These are phyloP conservation scores for Rhodotorula taiwanensis DNA, from an alignment of 768 basidiomycete species.

Conservation along the genomic window DNA sequence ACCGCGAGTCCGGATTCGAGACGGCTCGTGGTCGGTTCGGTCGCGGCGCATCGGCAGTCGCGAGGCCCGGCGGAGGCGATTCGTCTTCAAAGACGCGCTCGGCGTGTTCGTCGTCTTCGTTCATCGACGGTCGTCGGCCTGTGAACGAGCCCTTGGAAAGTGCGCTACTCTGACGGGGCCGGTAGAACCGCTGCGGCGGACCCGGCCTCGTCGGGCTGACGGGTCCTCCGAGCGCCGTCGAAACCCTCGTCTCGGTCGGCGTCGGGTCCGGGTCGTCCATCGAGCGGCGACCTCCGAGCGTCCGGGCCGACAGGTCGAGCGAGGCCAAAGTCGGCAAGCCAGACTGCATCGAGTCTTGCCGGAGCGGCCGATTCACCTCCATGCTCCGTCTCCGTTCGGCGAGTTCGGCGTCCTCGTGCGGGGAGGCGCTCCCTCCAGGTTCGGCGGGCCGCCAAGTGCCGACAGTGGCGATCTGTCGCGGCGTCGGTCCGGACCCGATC, in stretches of 20 bases:
- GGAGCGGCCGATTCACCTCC: constrained; percentile 22
- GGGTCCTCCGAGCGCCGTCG: no score
- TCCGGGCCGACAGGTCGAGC: neutral
- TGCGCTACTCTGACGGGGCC: constrained; percentile 30
- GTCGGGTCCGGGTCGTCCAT: constrained; percentile 6
- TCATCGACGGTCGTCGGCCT: constrained; percentile 2
- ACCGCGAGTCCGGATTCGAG: constrained; percentile 19
- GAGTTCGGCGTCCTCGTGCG: constrained; percentile 4
- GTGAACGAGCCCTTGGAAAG: constrained; percentile 21
- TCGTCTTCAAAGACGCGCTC: constrained; percentile 3
- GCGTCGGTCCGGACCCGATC: neutral
- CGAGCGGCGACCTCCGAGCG: no score
- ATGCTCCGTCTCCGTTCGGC: constrained; percentile 25
- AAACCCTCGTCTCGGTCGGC: constrained; percentile 24
- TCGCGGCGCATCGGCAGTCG: neutral
- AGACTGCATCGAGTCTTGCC: constrained; percentile 17
- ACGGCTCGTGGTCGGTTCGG: constrained; percentile 4
- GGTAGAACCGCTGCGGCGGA: constrained; percentile 31
- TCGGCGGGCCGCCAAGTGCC: no score
- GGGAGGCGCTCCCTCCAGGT: neutral
- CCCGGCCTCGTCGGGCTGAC: neutral
- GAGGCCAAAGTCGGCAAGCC: neutral
- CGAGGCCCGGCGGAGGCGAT: neutral
- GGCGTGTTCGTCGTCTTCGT: neutral
- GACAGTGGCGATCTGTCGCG: no score